These are phyloP conservation scores for Arthrinium phaeospermum DNA, from an alignment of 2,329 filamentous ascomycete species.

Conservation along the genomic window DNA sequence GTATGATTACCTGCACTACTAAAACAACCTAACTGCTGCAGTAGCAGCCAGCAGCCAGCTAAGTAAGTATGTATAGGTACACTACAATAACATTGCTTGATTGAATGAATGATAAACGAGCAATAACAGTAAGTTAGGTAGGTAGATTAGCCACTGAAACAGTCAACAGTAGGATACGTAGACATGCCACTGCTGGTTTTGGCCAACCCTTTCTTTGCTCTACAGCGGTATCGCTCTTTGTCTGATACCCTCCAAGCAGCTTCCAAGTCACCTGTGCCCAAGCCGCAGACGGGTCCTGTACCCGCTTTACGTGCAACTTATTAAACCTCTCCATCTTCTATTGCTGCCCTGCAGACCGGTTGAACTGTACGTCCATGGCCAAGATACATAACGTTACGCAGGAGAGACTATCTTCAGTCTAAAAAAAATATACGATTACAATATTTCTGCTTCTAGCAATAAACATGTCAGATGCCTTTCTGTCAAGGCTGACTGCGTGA, in stretches of 20 bases:
- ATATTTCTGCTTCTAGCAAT: not conserved
- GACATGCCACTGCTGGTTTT: not conserved
- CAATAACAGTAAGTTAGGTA: too few relatives aligned
- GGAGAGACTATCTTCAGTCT: not conserved
- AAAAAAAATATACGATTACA: not conserved
- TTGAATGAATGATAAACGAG: not conserved
- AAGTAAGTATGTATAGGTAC: too few relatives aligned
- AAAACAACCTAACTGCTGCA: not conserved
- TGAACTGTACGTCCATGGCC: not conserved
- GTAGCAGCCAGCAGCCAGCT: not conserved
- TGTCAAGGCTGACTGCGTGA: not conserved
- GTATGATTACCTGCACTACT: not conserved
- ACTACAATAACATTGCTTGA: not conserved
- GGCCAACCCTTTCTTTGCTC: not conserved
- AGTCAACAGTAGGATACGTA: not conserved
- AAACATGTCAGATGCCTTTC: not conserved
- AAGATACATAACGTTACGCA: not conserved
- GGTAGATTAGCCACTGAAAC: not conserved
- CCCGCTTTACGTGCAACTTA: constrained; percentile 5
- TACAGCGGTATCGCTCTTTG: not conserved
- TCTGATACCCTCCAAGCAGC: not conserved
- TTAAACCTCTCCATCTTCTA: not conserved
- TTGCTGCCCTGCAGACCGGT: not conserved
- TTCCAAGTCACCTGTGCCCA: not conserved
- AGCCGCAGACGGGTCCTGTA: not conserved